These are phyloP conservation scores for Vaccinium darrowii DNA, from an alignment of 148 eudicot species.

Conservation along the genomic window DNA sequence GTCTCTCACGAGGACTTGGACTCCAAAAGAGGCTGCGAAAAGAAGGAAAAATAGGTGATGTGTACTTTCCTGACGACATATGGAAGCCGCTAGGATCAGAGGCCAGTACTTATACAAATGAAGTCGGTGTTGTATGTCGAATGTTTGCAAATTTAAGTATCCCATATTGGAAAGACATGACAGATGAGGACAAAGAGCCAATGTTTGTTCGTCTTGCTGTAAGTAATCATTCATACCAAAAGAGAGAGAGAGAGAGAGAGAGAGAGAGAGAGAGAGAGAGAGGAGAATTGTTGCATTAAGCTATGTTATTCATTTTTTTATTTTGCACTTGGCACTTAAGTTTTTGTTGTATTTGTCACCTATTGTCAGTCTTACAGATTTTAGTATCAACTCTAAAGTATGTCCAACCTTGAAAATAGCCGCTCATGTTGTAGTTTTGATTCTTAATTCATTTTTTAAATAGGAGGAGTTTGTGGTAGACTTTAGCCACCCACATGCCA, in stretches of 20 bases:
- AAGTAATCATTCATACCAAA: neutral
- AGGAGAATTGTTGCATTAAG: neutral
- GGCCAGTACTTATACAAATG: too few species aligned
- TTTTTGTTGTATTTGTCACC: too few species aligned
- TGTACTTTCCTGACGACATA: neutral
- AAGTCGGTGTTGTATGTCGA: too few species aligned
- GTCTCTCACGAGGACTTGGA: too few species aligned
- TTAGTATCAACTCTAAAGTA: neutral
- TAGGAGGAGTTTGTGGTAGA: neutral
- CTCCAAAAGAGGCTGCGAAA: neutral
- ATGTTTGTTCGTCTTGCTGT: neutral
- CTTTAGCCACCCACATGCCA: neutral
- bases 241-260: too few species aligned
- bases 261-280: neutral
- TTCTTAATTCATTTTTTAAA: neutral
- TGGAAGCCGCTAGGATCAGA: neutral
- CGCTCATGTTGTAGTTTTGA: neutral
- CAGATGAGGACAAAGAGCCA: neutral
- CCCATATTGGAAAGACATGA: neutral
- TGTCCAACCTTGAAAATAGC: neutral
- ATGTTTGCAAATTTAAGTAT: neutral
- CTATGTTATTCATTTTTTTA: too few species aligned
- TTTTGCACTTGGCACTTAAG: too few species aligned
- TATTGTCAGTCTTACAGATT: too few species aligned
- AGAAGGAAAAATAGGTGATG: neutral